A percentile compares a stretch with the other conserved stretches of the same genome.
Evolutionary conservation across 306 rosid genomes (phyloP).

Genomic region (Cicer cuneatum): DNA sequence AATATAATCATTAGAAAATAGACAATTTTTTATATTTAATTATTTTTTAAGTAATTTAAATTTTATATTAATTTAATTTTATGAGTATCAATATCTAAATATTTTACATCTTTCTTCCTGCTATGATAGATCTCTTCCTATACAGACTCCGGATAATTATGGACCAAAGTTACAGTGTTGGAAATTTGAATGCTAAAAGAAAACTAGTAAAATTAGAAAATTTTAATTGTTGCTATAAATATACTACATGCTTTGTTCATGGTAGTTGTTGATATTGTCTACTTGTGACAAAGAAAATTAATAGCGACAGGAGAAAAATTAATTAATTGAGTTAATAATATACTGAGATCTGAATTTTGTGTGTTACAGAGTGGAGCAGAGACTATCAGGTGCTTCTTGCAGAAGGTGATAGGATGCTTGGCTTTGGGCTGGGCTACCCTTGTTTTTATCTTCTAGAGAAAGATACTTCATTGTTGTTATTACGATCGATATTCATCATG

Average conservation of each 20-base stretch:
- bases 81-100: no score
- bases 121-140: no score
- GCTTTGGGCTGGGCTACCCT: constrained; percentile 70
- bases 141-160: background rate
- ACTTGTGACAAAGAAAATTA: background rate
- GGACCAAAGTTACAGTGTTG: background rate
- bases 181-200: background rate
- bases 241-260: constrained; percentile 7
- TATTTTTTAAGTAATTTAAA: no score
- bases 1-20: no score
- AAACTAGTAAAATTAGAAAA: background rate
- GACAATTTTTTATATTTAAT: no score
- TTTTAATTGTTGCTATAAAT: constrained; percentile 30
- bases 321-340: background rate
- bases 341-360: constrained; percentile 21
- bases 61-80: no score
- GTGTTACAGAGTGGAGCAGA: constrained; percentile 82
- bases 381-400: constrained; percentile 50
- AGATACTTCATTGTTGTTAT: constrained; percentile 39
- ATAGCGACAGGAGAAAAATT: background rate
- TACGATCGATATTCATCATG: constrained; percentile 31
- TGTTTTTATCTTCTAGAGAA: constrained; percentile 64
- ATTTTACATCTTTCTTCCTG: no score
- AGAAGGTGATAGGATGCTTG: constrained; percentile 62
- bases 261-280: constrained; percentile 7